Base-by-base conservation (phyloP, 192 early-diverging fungal genomes). In the Coemansia pectinata region DNA sequence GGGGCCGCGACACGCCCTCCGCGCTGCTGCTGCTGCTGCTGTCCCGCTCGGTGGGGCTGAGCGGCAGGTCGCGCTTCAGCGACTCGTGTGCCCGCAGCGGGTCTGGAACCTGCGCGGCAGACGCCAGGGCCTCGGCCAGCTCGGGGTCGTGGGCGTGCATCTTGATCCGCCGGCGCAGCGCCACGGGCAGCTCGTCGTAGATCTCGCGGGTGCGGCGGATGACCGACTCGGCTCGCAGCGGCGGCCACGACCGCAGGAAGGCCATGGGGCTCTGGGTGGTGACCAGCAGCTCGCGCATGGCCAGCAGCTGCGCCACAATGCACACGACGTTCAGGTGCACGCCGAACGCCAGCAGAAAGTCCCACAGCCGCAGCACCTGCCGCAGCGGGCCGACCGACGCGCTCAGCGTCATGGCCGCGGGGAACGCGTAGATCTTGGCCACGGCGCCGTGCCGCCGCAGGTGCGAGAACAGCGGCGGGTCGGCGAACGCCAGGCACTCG, bases 271-370 rank as follows among this genome's bases (percentile, higher is more conserved):
- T 59, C 11, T 29, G 45, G 1, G 80, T 83, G 0, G 80, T 77
- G 45, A 97, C 63, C 10, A 97, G 81, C 45, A 95, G 86, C 62
- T 87, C 83, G 19, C 94, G 86, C 67, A 96, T 92, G 33, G 90
- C 61, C 8, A 93, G 71, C 57, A 98, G 66, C 70, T 94, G 94
- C 44, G 92, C 90, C 55, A 97, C 90, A 44, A 97, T 90, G 79
- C 90, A 93, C 11, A 98, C 76, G 34, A 98, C 90, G 69, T 97
- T 97, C 50, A 98, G 79, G 81, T 98, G 97, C 55, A 95, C 86
- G 27, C 97, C 97, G 70, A 88, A 96, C 0, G 93, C 90, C 61
- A 98, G 84, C 65, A 94, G 79, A 66, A 96, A 92, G 72, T 98
- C 97, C 97, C 97, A 98, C 39, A 98, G 85, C 27, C 87, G 72